Conservation (phyloP, 306 rosid genomes). For the Dicorynia guianensis region DNA sequence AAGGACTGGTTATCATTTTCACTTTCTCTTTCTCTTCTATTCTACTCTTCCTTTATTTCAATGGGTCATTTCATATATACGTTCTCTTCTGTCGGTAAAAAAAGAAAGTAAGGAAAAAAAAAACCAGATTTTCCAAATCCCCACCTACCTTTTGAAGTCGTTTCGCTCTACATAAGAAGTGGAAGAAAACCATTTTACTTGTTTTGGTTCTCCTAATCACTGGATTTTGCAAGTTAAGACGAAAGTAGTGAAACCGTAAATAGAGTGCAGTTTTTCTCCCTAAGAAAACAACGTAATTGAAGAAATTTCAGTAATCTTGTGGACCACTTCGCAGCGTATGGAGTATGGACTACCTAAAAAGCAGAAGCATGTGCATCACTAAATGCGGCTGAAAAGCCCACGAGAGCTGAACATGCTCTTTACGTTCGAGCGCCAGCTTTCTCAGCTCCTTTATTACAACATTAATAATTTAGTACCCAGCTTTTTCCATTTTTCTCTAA, state of each 20-base stretch:
- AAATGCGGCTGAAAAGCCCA: conserved; percentile 37
- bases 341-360: conserved; percentile 15
- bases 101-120: no score
- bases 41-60: background rate
- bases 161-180: background rate
- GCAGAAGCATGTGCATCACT: conserved; percentile 59
- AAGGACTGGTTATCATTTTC: conserved; percentile 38
- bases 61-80: background rate
- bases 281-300: background rate
- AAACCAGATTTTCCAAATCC: conserved; percentile 29
- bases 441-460: conserved; percentile 21
- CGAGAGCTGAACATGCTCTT: conserved; percentile 45
- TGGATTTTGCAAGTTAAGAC: conserved; percentile 16
- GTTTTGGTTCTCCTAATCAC: background rate
- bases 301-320: background rate
- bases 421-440: conserved; percentile 9
- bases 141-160: conserved; percentile 42
- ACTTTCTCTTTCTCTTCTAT: conserved; percentile 17
- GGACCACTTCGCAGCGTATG: conserved; percentile 16
- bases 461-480: conserved; percentile 33
- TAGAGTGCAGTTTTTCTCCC: background rate
- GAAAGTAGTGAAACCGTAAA: background rate
- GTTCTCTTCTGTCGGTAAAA: background rate
- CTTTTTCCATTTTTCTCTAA: conserved; percentile 24
- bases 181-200: background rate